phyloP scores from a whole-genome alignment of 257 asterid genomes.

The Thymus mandschuricus region DNA sequence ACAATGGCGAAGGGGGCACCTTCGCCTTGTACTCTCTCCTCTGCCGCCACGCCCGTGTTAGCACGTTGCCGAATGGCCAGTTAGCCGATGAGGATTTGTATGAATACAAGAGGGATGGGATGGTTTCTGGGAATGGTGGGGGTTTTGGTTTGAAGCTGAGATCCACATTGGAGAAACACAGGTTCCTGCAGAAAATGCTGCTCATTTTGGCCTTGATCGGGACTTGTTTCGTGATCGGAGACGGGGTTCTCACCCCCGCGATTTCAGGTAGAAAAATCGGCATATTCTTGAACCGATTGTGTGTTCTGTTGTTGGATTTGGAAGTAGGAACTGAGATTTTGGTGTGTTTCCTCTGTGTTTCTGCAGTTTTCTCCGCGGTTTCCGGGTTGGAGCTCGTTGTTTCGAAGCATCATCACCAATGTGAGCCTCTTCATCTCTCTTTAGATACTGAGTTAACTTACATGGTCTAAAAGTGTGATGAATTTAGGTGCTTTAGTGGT shows the following conservation, averaged over 20 bases:
- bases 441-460: not conserved
- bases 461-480: not conserved
- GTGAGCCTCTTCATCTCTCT: constrained; percentile 49
- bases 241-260: constrained; percentile 96
- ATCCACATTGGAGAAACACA: constrained; percentile 76
- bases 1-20: constrained; percentile 98
- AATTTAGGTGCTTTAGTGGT: constrained; percentile 14
- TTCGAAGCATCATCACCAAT: constrained; percentile 83
- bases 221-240: constrained; percentile 98
- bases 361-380: constrained; percentile 96
- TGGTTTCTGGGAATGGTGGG: constrained; percentile 39
- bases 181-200: constrained; percentile 61
- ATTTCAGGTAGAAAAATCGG: constrained; percentile 67
- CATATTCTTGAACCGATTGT: not conserved
- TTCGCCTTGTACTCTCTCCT: constrained; percentile 82
- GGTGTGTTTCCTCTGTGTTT: constrained; percentile 22
- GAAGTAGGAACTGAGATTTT: not conserved
- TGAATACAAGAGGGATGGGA: constrained; percentile 73
- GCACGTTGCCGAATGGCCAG: constrained; percentile 88
- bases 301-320: not conserved
- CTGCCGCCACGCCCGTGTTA: constrained; percentile 86
- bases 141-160: constrained; percentile 68
- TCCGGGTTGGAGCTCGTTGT: constrained; percentile 92
- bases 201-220: constrained; percentile 87
- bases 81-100: constrained; percentile 89